Evolutionary conservation across 169 alveolate genomes (phyloP).

Genomic region (Plasmodium ovale): DNA sequence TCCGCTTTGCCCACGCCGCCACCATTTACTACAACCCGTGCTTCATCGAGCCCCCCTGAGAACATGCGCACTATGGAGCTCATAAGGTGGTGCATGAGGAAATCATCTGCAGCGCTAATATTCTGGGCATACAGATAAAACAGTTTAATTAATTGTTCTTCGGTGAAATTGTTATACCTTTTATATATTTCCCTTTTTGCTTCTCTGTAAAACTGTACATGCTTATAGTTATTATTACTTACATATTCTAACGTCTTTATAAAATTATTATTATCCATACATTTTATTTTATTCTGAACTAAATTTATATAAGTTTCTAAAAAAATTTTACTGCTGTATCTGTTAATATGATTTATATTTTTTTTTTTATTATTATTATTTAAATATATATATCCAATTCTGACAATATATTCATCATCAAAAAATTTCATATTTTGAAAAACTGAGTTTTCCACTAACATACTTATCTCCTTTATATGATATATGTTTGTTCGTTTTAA

Average conservation of each 20-base stretch:
- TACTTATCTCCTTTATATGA: constrained; percentile 19
- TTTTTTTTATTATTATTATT: constrained; percentile 49
- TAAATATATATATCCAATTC: constrained; percentile 49
- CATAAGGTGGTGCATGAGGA: constrained; percentile 23
- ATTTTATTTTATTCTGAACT: constrained; percentile 36
- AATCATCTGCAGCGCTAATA: constrained; percentile 56
- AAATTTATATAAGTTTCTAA: constrained; percentile 51
- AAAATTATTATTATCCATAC: constrained; percentile 61
- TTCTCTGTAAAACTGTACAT: constrained; percentile 64
- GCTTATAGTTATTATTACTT: constrained; percentile 69
- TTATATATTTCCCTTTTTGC: constrained; percentile 41
- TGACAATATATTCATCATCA: constrained; percentile 48
- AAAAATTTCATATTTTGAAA: constrained; percentile 24
- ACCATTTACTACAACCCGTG: neutral
- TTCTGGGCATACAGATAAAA: constrained; percentile 58
- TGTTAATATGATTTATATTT: neutral
- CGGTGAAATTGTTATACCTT: constrained; percentile 40
- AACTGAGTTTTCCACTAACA: constrained; percentile 32
- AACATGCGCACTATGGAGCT: constrained; percentile 25
- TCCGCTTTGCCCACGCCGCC: neutral
- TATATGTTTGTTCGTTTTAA: constrained; percentile 32
- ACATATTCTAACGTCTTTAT: constrained; percentile 47
- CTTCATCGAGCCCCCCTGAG: neutral
- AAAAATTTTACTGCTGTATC: constrained; percentile 33
- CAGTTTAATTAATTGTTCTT: constrained; percentile 39